Evolutionary conservation across 495 filamentous ascomycete species (phyloP).

Genomic region (Trichoderma asperelloides): DNA sequence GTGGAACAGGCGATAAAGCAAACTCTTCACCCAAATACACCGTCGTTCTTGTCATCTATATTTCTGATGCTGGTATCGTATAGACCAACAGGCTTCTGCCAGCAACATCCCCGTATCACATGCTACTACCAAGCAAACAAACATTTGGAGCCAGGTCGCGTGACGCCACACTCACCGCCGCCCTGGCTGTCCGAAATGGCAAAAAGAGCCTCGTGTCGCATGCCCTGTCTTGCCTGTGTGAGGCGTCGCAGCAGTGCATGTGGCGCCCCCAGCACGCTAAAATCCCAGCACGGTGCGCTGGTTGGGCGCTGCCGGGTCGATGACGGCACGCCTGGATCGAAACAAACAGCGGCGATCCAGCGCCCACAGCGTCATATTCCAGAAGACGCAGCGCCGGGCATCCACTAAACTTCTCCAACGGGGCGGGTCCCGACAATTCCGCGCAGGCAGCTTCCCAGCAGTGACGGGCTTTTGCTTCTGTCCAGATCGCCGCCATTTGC

Average conservation of each 20-base stretch:
- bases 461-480: neutral
- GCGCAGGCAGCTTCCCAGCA: neutral
- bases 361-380: neutral
- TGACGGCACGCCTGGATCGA: neutral
- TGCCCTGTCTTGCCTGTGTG: neutral
- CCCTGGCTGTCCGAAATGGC: neutral
- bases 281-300: too few relatives aligned
- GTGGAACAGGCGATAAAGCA: too few relatives aligned
- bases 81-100: too few relatives aligned
- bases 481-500: too few relatives aligned
- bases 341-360: neutral
- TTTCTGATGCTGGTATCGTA: too few relatives aligned
- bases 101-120: neutral
- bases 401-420: neutral
- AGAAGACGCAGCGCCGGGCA: too few relatives aligned
- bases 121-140: neutral
- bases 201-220: neutral
- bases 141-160: neutral
- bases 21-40: too few relatives aligned
- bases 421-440: neutral
- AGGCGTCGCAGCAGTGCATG: neutral
- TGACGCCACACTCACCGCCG: conserved; percentile 3
- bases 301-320: neutral
- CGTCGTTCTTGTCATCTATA: too few relatives aligned
- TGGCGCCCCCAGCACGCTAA: too few relatives aligned